A percentile compares a stretch with the other conserved stretches of the same genome.
These are phyloP conservation scores for Camelina neglecta DNA, from an alignment of 345 rosid species.

Conservation along the genomic window DNA sequence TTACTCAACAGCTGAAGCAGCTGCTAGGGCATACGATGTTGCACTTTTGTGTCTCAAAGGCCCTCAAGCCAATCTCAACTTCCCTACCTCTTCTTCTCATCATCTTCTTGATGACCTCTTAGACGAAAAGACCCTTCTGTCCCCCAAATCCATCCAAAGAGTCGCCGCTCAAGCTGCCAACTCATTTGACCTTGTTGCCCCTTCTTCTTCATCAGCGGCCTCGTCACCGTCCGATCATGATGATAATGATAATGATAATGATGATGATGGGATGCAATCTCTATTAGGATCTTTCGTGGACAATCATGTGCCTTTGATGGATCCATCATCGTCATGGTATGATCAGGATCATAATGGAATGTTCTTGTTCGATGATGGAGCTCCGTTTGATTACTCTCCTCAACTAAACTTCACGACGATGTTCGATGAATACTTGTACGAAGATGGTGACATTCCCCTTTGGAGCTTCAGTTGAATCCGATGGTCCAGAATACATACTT, in stretches of 20 bases:
- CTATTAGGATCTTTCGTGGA: constrained; percentile 43
- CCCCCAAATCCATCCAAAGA: constrained; percentile 92
- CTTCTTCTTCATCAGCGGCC: constrained; percentile 39
- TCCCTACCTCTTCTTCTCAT: constrained; percentile 57
- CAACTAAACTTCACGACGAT: constrained; percentile 39
- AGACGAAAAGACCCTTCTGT: constrained; percentile 52
- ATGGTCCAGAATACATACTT: constrained; percentile 30
- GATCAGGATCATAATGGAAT: constrained; percentile 50
- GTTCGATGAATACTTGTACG: constrained; percentile 58
- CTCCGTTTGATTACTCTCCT: constrained; percentile 48
- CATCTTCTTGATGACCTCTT: constrained; percentile 45
- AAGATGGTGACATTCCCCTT: constrained; percentile 70
- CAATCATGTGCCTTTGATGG: constrained; percentile 45
- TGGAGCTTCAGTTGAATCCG: constrained; percentile 74
- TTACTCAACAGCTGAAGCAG: constrained; percentile 93
- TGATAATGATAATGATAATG: constrained; percentile 26
- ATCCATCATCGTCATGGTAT: constrained; percentile 43
- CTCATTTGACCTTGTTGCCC: constrained; percentile 33
- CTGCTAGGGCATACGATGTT: constrained; percentile 98
- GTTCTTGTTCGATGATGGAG: constrained; percentile 46
- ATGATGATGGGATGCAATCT: constrained; percentile 50
- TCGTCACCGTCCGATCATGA: constrained; percentile 48
- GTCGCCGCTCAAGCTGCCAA: constrained; percentile 79
- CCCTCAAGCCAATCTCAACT: constrained; percentile 84
- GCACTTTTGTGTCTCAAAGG: constrained; percentile 95